Conservation (phyloP, 2,329 filamentous ascomycete species). For the Podosphaera leucotricha region DNA sequence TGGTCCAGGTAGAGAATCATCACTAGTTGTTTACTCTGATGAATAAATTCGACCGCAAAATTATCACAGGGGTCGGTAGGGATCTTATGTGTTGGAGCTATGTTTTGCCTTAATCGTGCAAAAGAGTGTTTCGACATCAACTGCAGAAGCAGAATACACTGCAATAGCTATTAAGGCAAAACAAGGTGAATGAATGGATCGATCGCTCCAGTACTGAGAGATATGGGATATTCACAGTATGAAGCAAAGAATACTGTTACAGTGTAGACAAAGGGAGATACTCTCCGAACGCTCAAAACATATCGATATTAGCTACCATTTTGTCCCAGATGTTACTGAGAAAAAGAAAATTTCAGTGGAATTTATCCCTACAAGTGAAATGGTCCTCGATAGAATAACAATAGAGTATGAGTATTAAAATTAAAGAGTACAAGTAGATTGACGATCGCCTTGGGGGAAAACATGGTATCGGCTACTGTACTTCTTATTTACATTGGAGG, state of each 20-base stretch:
- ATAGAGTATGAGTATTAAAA: too few relatives aligned
- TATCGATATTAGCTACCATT: neutral
- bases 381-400: neutral
- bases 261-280: neutral
- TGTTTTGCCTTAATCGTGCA: neutral
- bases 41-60: neutral
- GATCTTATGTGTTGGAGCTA: slow-evolving; percentile 1
- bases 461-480: too few relatives aligned
- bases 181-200: neutral
- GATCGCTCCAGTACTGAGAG: neutral
- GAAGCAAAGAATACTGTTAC: neutral
- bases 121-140: neutral
- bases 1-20: neutral
- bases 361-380: neutral
- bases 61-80: neutral
- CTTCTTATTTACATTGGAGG: too few relatives aligned
- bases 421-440: too few relatives aligned
- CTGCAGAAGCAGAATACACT: neutral
- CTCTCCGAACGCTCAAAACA: neutral
- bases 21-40: slow-evolving; percentile 1
- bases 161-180: neutral
- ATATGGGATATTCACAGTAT: neutral
- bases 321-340: neutral
- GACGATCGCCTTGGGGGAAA: too few relatives aligned
- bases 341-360: neutral